Percentiles rank a stretch among this genome's conserved stretches.
Conservation (phyloP, 1,284 basidiomycete genomes). For the Ceratobasidium sp. region DNA sequence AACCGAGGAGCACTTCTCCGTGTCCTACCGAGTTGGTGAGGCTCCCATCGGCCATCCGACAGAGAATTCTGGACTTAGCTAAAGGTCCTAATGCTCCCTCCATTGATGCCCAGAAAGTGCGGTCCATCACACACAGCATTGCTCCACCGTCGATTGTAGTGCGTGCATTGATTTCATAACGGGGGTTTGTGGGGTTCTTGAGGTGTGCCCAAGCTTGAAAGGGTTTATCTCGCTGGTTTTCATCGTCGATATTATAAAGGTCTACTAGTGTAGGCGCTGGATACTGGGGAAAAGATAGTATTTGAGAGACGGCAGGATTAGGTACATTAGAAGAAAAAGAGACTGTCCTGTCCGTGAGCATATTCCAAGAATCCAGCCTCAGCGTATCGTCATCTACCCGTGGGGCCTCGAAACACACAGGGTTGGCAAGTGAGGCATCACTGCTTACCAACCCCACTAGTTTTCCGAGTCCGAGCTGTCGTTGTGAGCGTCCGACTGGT, state of each 20-base stretch:
- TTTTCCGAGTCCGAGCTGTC: conserved; percentile 17
- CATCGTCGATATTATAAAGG: not conserved
- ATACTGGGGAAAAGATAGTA: not conserved
- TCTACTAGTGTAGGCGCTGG: no score
- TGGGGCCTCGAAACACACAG: not conserved
- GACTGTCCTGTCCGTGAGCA: conserved; percentile 1
- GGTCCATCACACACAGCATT: conserved; percentile 15
- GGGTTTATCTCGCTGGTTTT: not conserved
- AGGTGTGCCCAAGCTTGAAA: not conserved
- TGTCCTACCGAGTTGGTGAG: not conserved
- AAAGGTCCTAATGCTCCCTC: conserved; percentile 3
- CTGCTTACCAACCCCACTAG: conserved; percentile 6
- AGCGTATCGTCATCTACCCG: not conserved
- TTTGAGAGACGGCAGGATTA: not conserved
- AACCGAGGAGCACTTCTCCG: not conserved
- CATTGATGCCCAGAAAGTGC: not conserved
- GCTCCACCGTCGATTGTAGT: conserved; percentile 15
- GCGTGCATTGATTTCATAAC: not conserved
- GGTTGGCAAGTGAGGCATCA: conserved; percentile 15
- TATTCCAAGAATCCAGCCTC: not conserved
- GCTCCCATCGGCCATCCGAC: conserved; percentile 5
- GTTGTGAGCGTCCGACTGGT: not conserved
- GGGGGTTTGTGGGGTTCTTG: not conserved
- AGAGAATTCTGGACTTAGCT: conserved; percentile 3
- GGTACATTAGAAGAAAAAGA: conserved; percentile 4